Evolutionary conservation across 2,329 filamentous ascomycete species (phyloP), one percentile per base, ranked within the genome.

Genomic region (Aspergillus sp.): DNA sequence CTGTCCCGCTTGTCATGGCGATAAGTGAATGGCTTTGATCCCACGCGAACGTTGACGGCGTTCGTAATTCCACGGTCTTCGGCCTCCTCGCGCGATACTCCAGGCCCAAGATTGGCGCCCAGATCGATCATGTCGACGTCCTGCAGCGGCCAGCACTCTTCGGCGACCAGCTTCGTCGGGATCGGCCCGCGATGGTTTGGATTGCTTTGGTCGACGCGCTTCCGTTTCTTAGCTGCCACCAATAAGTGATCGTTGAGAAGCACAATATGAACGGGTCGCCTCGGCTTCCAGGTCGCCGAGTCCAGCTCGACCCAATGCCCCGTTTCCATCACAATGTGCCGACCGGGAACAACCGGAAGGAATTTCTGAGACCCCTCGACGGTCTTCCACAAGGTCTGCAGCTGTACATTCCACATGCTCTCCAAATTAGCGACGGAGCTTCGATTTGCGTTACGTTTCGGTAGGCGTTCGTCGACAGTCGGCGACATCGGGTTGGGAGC

Each of bases 341-440:
- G 88, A n/a, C 93, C 94, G 20, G 90, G 87, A 20, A 92, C 85
- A 56, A 93, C 95, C 14, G 95, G 95, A 11, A 99, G 81, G 71
- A 96, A 99, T 74, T 98, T 98, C 71, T 99, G 95, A 10, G 93
- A 96, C 1, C 94, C 94, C 75, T 98, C 95, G n/a, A 99, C 91
- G 49, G 90, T 91, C 79, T 97, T 98, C 87, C 95, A 99, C 50
- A 99, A 80, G 24, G 92, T 89, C 76, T 96, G 87, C 39, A 90
- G 74, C 66, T 90, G 87, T 2, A 84, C 82, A 63, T 82, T 88
- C 83, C 87, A 89, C 76, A 90, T 83, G 36, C 85, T 87, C 68
- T 89, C 87, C 11, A 90, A 77, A 66, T 89, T 89, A 42, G 87
- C 87, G 49, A 99, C 92, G 16, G 93, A 97, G 76, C 91, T 97